A percentile compares a stretch with the other conserved stretches of the same genome.
phyloP scores from a whole-genome alignment of 1,139 yeast species.

The Saccharomyces hybrid region DNA sequence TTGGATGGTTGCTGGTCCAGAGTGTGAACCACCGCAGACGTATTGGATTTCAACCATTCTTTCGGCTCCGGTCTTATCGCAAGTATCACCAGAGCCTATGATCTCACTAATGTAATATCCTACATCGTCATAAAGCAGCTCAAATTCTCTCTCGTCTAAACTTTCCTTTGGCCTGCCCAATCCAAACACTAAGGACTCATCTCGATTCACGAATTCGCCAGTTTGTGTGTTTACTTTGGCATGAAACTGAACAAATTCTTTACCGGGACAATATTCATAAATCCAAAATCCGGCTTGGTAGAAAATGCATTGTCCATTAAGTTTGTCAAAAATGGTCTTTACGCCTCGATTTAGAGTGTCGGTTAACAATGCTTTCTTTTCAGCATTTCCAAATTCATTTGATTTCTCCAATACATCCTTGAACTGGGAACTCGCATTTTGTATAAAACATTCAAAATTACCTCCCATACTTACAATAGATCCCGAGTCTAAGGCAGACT shows the following conservation, averaged over 20 bases:
- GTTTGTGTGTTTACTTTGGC: constrained; percentile 14
- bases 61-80: constrained; percentile 63
- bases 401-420: constrained; percentile 5
- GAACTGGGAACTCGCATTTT: constrained; percentile 7
- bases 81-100: constrained; percentile 54
- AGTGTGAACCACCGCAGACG: constrained; percentile 47
- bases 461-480: constrained; percentile 15
- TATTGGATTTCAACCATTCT: constrained; percentile 60
- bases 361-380: constrained; percentile 7
- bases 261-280: constrained; percentile 50
- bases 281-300: constrained; percentile 55
- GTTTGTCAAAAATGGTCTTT: constrained; percentile 26
- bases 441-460: constrained; percentile 20
- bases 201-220: constrained; percentile 19
- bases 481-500: constrained; percentile 15
- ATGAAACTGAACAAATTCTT: constrained; percentile 53
- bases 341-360: constrained; percentile 17
- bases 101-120: constrained; percentile 45
- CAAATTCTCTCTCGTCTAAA: constrained; percentile 20
- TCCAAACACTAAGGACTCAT: constrained; percentile 32
- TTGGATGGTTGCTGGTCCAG: constrained; percentile 32
- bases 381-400: constrained; percentile 8
- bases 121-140: constrained; percentile 32
- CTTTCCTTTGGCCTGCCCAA: constrained; percentile 38
- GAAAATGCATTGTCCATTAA: constrained; percentile 32